phyloP scores from a whole-genome alignment of 192 early-diverging fungal species.

The Fimicolochytrium jonesii region DNA sequence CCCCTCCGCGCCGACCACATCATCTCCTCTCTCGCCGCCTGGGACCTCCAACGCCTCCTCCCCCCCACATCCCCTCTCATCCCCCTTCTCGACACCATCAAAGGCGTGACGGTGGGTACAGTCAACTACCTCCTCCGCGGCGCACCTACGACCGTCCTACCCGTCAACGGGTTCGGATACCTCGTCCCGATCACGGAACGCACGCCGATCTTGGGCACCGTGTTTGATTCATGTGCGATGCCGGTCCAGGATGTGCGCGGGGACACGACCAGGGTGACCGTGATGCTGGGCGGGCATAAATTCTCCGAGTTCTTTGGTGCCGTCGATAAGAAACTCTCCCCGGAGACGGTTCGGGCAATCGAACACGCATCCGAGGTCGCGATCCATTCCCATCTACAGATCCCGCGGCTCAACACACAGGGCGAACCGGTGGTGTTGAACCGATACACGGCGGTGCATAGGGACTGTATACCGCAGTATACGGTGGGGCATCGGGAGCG shows the following conservation, averaged over 20 bases:
- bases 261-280: conserved; percentile 62
- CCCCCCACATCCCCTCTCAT: not conserved
- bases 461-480: conserved; percentile 86
- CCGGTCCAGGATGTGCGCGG: conserved; percentile 61
- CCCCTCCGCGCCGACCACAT: conserved; percentile 47
- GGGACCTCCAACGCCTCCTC: conserved; percentile 45
- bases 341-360: conserved; percentile 53
- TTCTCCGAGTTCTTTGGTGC: conserved; percentile 58
- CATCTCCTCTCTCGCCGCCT: conserved; percentile 66
- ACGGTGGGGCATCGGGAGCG: conserved; percentile 72
- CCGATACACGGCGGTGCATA: conserved; percentile 52
- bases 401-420: too few relatives aligned
- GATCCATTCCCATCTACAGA: too few relatives aligned
- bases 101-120: conserved; percentile 73
- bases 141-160: conserved; percentile 35
- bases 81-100: conserved; percentile 56
- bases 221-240: conserved; percentile 82
- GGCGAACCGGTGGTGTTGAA: conserved; percentile 41
- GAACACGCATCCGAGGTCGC: conserved; percentile 47
- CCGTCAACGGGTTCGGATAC: conserved; percentile 85
- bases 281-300: conserved; percentile 86
- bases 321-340: conserved; percentile 39
- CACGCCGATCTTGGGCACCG: conserved; percentile 64
- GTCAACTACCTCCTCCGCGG: conserved; percentile 72
- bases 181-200: conserved; percentile 70